phyloP scores from a whole-genome alignment of 228 moss, liverwort and hornwort genomes.

The Sphagnum magellanicum region DNA sequence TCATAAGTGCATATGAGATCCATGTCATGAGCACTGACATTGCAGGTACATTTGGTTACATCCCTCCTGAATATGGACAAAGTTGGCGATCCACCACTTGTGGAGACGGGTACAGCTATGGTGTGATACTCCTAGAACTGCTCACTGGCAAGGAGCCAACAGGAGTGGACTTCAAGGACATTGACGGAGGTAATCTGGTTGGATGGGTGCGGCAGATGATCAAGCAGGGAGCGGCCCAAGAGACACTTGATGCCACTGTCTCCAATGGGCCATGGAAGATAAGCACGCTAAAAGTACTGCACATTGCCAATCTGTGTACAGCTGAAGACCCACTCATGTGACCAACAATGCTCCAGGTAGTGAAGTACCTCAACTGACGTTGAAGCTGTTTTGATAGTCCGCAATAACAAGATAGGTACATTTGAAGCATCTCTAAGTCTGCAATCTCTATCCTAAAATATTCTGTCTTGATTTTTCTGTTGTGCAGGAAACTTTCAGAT shows the following conservation, averaged over 20 bases:
- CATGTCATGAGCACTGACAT: conserved; percentile 39
- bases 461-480: too few species aligned
- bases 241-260: conserved; percentile 35
- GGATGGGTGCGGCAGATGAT: conserved; percentile 45
- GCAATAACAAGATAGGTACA: too few species aligned
- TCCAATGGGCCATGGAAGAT: conserved; percentile 38
- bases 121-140: conserved; percentile 54
- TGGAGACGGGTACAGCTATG: conserved; percentile 56
- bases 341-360: conserved; percentile 49
- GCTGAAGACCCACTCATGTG: conserved; percentile 45
- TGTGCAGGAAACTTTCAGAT: too few species aligned
- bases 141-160: conserved; percentile 54
- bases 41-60: conserved; percentile 42
- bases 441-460: too few species aligned
- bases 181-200: conserved; percentile 41
- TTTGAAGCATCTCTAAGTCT: too few species aligned
- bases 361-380: conserved; percentile 35
- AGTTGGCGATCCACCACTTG: conserved; percentile 53
- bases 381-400: conserved; percentile 7
- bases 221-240: conserved; percentile 14
- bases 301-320: conserved; percentile 44
- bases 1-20: conserved; percentile 37
- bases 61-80: conserved; percentile 37
- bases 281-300: conserved; percentile 43
- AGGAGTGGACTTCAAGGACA: conserved; percentile 34